Evolutionary conservation across 805 yeast species (phyloP), one percentile per base, ranked within the genome.

Genomic region (Debaryomyces tyrocola): DNA sequence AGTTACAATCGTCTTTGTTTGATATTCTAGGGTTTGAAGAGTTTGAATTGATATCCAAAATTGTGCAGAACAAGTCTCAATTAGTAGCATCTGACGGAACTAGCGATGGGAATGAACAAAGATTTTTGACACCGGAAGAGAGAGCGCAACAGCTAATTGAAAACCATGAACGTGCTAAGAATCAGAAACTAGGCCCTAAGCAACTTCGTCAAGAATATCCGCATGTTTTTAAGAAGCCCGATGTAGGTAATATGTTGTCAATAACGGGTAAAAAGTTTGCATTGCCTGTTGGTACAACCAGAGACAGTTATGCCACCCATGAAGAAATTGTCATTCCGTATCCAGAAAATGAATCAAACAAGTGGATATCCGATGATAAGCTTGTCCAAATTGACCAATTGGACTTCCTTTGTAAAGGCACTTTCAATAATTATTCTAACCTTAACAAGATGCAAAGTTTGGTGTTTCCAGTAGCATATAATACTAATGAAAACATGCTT

Each of bases 401-500:
- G 49, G 98, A 94, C 62, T 74, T 75, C 41, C 65, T 89, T 8
- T 92, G 98, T 64, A 83, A 78, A 50, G 89, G 92, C 0, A 90
- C 97, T 0, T 94, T 94, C 64, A 79, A 79, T 47, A 84, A 84
- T 27, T 94, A 94, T 64, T 74, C 79, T 47, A 78, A 87, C 0
- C 73, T 92, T 54, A 92, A 92, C 67, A 79, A 87, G 54, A 87
- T 94, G 78, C 99, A 92, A 66, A 85, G 96, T 14, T 73, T 94
- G 50, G 95, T 92, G 1, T 94, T 76, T 55, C 96, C 96, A 0
- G 89, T 91, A 11, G 98, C 96, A 0, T 94, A 92, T 63, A 83
- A 86, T 45, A 86, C 97, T 4, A 90, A 88, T 63, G 97, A 92
- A 58, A 92, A 92, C 59, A 88, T 94, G 96, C 71, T 91, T 42